Evolutionary conservation across 805 yeast species (phyloP).

Genomic region (Teunomyces gatunensis): DNA sequence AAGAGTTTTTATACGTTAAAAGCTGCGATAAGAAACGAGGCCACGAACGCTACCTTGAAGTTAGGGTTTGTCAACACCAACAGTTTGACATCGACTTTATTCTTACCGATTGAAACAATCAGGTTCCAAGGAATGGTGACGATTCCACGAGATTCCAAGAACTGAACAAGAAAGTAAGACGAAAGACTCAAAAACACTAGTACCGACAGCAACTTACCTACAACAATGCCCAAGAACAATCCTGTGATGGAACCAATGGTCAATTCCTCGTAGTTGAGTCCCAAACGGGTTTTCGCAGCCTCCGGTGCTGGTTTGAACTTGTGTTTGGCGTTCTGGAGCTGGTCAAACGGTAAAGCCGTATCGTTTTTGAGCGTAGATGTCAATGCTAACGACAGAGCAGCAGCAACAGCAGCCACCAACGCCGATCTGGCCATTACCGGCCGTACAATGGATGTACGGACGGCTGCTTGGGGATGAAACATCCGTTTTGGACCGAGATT

Average conservation of each 20-base stretch:
- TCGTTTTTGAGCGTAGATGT: conserved; percentile 9
- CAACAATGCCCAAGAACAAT: conserved; percentile 52
- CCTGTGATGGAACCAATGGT: conserved; percentile 65
- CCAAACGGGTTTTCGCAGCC: conserved; percentile 22
- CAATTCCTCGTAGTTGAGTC: conserved; percentile 60
- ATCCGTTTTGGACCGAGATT: not conserved
- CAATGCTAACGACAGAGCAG: not conserved
- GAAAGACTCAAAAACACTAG: conserved; percentile 51
- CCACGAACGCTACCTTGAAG: conserved; percentile 55
- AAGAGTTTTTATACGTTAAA: conserved; percentile 36
- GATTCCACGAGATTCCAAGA: conserved; percentile 54
- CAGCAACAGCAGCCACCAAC: conserved; percentile 9
- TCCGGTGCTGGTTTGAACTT: not conserved
- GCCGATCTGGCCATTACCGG: conserved; percentile 5
- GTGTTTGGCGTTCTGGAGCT: conserved; percentile 1
- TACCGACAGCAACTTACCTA: conserved; percentile 58
- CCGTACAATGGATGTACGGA: not conserved
- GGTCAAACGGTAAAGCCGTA: conserved; percentile 2
- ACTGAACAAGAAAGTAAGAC: conserved; percentile 42
- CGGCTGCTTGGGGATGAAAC: not conserved
- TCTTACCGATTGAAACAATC: conserved; percentile 30
- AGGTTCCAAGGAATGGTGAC: conserved; percentile 46
- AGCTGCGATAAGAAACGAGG: conserved; percentile 59
- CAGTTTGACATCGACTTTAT: conserved; percentile 43
- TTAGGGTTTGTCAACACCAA: conserved; percentile 59